Evolutionary conservation across 2,329 filamentous ascomycete species (phyloP).

Genomic region (Apiospora hydei): DNA sequence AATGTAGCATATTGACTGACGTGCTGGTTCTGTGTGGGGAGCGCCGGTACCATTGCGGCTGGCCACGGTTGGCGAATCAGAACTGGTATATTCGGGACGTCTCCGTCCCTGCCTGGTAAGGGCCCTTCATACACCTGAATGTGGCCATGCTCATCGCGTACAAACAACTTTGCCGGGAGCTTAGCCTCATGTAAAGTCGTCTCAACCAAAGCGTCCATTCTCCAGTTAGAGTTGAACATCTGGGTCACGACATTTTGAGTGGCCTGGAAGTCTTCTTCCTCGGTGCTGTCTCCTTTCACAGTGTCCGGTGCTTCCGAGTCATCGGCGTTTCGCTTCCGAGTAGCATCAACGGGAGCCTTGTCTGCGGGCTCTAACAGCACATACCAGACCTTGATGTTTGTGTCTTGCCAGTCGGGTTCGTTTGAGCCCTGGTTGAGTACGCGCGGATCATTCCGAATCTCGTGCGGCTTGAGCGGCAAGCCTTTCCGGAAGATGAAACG

Average conservation of each 20-base stretch:
- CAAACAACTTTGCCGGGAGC: slow-evolving; percentile 74
- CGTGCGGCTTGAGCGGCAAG: slow-evolving; percentile 74
- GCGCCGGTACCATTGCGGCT: slow-evolving; percentile 64
- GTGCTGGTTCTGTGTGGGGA: slow-evolving; percentile 72
- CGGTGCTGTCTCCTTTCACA: slow-evolving; percentile 29
- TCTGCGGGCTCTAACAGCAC: slow-evolving; percentile 61
- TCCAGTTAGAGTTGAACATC: slow-evolving; percentile 84
- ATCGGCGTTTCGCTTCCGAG: slow-evolving; percentile 50
- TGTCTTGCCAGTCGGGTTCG: slow-evolving; percentile 76
- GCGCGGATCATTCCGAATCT: slow-evolving; percentile 63
- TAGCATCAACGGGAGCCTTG: slow-evolving; percentile 32
- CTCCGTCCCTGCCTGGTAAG: slow-evolving; percentile 56
- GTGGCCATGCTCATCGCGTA: slow-evolving; percentile 68
- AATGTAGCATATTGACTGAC: slow-evolving; percentile 83
- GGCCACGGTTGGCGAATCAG: slow-evolving; percentile 82
- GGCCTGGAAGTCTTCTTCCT: slow-evolving; percentile 55
- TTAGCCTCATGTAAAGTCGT: slow-evolving; percentile 70
- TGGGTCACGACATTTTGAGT: slow-evolving; percentile 70
- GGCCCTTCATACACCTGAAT: slow-evolving; percentile 77
- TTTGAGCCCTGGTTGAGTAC: slow-evolving; percentile 51
- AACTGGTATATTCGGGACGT: slow-evolving; percentile 72
- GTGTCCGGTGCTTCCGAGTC: slow-evolving; percentile 47
- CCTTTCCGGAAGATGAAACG: slow-evolving; percentile 87
- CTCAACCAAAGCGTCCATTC: slow-evolving; percentile 72
- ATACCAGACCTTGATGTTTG: slow-evolving; percentile 84